A percentile compares a stretch with the other conserved stretches of the same genome.
Evolutionary conservation across 805 yeast genomes (phyloP).

Genomic region (Maudiozyma pseudohumilis): DNA sequence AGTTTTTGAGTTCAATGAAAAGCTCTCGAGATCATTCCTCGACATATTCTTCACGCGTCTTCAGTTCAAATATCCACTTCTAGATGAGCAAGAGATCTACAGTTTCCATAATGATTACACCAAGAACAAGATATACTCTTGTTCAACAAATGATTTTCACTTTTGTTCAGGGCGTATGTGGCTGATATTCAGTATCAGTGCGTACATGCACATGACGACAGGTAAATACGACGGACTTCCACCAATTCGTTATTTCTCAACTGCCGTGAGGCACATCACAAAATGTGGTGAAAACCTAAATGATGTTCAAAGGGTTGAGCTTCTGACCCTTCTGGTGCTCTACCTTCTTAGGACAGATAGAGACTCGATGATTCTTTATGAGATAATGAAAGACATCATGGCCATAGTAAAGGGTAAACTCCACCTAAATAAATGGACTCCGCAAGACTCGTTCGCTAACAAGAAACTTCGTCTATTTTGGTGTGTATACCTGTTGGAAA

Average conservation of each 20-base stretch:
- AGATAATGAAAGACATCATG: slow-evolving; percentile 45
- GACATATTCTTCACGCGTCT: slow-evolving; percentile 45
- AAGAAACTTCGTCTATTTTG: slow-evolving; percentile 48
- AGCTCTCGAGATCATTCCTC: slow-evolving; percentile 39
- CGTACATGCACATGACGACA: slow-evolving; percentile 43
- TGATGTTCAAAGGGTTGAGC: slow-evolving; percentile 40
- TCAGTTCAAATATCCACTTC: slow-evolving; percentile 49
- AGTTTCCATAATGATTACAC: slow-evolving; percentile 42
- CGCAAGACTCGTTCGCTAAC: slow-evolving; percentile 23
- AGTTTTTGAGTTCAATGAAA: slow-evolving; percentile 41
- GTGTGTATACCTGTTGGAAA: slow-evolving; percentile 51
- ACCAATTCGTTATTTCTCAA: slow-evolving; percentile 47
- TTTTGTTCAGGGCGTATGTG: slow-evolving; percentile 47
- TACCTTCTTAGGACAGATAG: slow-evolving; percentile 52
- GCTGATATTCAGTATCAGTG: slow-evolving; percentile 43
- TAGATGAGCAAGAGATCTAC: slow-evolving; percentile 43
- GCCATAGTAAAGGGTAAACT: slow-evolving; percentile 19
- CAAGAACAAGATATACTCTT: slow-evolving; percentile 32
- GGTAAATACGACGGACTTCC: slow-evolving; percentile 46
- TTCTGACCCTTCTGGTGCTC: slow-evolving; percentile 41
- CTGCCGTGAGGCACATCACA: slow-evolving; percentile 48
- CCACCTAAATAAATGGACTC: slow-evolving; percentile 20
- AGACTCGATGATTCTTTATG: slow-evolving; percentile 45
- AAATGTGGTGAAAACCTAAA: slow-evolving; percentile 34
- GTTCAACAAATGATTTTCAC: slow-evolving; percentile 33